A percentile compares a stretch with the other conserved stretches of the same genome.
phyloP scores from a whole-genome alignment of 1,284 basidiomycete species.

The Trichosporon coremiiforme region DNA sequence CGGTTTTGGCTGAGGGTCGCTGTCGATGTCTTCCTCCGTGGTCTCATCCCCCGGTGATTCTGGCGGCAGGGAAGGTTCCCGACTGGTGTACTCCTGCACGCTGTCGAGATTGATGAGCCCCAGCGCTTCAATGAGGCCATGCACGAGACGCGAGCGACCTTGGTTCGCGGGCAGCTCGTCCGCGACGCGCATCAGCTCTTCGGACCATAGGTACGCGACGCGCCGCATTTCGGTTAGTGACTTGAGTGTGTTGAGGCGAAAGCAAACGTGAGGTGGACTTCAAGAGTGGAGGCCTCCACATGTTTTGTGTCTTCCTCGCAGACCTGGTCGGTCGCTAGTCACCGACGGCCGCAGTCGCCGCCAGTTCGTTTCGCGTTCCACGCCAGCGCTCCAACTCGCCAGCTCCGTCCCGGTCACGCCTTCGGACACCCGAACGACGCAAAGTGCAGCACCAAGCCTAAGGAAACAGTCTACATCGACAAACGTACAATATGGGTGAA shows the following conservation, averaged over 20 bases:
- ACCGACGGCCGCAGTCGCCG: background rate
- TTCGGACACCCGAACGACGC: no score
- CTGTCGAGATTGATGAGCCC: slow-evolving; percentile 59
- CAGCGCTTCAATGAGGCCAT: slow-evolving; percentile 67
- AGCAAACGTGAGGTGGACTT: background rate
- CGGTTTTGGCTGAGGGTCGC: background rate
- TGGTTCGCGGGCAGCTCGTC: slow-evolving; percentile 74
- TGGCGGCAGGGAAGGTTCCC: background rate
- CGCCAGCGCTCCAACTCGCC: no score
- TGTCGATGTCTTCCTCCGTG: slow-evolving; percentile 59
- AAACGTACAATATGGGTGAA: slow-evolving; percentile 12
- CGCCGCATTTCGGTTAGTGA: background rate
- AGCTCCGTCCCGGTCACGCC: background rate
- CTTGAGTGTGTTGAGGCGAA: background rate
- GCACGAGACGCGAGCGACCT: slow-evolving; percentile 76
- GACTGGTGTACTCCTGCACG: background rate
- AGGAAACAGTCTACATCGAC: slow-evolving; percentile 17
- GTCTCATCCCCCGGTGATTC: slow-evolving; percentile 24
- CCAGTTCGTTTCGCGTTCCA: background rate
- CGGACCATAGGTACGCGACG: slow-evolving; percentile 47
- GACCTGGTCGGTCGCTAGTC: no score
- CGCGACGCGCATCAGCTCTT: slow-evolving; percentile 39
- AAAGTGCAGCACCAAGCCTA: background rate
- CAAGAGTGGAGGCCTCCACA: slow-evolving; percentile 5
- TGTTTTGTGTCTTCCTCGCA: slow-evolving; percentile 8